Percentiles rank a stretch among this genome's conserved stretches.
These are phyloP conservation scores for Austropuccinia psidii DNA, from an alignment of 1,284 basidiomycete genomes.

Conservation along the genomic window DNA sequence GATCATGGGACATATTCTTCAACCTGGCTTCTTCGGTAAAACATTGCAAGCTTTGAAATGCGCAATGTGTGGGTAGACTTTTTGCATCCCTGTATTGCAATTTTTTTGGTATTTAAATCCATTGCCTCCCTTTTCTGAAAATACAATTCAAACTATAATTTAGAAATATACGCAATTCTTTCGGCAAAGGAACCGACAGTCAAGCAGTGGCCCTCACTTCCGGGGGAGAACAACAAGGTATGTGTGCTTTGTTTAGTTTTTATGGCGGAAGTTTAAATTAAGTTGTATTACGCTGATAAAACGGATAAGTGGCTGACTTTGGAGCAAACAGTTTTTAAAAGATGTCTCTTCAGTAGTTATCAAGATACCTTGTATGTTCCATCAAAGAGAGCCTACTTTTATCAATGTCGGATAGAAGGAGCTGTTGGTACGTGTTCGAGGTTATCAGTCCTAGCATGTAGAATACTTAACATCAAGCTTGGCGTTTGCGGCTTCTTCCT, in stretches of 20 bases:
- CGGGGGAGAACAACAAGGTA: slow-evolving; percentile 17
- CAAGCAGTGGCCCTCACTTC: slow-evolving; percentile 31
- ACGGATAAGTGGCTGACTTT: too few species aligned
- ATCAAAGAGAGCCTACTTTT: not conserved
- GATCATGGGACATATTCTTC: too few species aligned
- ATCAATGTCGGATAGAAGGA: slow-evolving; percentile 22
- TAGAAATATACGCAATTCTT: slow-evolving; percentile 17
- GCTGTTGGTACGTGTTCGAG: not conserved
- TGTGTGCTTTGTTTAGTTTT: not conserved
- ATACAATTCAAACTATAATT: not conserved
- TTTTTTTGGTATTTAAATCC: not conserved
- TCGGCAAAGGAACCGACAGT: slow-evolving; percentile 20
- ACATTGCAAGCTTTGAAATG: too few species aligned
- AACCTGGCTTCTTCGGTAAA: too few species aligned
- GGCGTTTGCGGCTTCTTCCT: too few species aligned
- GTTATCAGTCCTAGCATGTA: too few species aligned
- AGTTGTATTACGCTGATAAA: not conserved
- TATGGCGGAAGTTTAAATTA: not conserved
- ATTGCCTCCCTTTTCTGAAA: not conserved
- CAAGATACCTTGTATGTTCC: slow-evolving; percentile 18
- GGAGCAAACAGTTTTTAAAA: not conserved
- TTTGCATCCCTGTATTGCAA: too few species aligned
- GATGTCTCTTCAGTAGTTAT: slow-evolving; percentile 17
- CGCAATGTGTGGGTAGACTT: too few species aligned
- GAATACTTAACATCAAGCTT: too few species aligned